Percentiles rank a stretch among this genome's conserved stretches.
Conservation (phyloP, 2,329 filamentous ascomycete genomes). For the Immersiporthe knoxdaviesiana region DNA sequence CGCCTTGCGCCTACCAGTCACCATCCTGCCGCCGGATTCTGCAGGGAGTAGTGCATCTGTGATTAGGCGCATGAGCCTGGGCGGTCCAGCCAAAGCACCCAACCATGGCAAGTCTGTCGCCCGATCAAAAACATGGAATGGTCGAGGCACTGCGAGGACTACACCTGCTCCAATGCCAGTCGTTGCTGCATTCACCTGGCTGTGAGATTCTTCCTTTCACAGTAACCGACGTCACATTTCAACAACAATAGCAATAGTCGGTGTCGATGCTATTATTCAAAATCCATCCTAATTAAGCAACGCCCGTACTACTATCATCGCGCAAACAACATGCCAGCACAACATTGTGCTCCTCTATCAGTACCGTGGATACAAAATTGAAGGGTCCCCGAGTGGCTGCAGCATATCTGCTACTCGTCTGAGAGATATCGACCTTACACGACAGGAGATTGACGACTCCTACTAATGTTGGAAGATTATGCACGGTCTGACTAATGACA, state of each 20-base stretch:
- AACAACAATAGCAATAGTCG: not conserved
- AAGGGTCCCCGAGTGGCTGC: conserved; percentile 20
- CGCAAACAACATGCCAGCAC: not conserved
- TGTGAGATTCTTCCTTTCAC: not conserved
- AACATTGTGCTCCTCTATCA: conserved; percentile 1
- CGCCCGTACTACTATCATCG: not conserved
- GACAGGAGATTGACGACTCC: not conserved
- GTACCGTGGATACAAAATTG: conserved; percentile 9
- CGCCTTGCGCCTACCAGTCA: not conserved
- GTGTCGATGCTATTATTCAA: not conserved
- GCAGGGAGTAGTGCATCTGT: conserved; percentile 3
- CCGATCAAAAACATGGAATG: conserved; percentile 3
- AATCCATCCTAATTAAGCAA: not conserved
- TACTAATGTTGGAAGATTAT: conserved; percentile 18
- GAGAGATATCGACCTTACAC: conserved; percentile 2
- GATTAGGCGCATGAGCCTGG: conserved; percentile 15
- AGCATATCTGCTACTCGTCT: conserved; percentile 7
- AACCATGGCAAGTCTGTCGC: not conserved
- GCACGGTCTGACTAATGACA: not conserved
- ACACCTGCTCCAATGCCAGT: conserved; percentile 2
- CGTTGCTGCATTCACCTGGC: not conserved
- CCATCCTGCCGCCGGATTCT: conserved; percentile 2
- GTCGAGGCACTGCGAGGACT: not conserved
- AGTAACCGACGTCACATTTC: not conserved
- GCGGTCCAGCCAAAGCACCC: not conserved